Evolutionary conservation across 345 rosid species (phyloP), one percentile per base, ranked within the genome.

Genomic region (Brassica carinata): DNA sequence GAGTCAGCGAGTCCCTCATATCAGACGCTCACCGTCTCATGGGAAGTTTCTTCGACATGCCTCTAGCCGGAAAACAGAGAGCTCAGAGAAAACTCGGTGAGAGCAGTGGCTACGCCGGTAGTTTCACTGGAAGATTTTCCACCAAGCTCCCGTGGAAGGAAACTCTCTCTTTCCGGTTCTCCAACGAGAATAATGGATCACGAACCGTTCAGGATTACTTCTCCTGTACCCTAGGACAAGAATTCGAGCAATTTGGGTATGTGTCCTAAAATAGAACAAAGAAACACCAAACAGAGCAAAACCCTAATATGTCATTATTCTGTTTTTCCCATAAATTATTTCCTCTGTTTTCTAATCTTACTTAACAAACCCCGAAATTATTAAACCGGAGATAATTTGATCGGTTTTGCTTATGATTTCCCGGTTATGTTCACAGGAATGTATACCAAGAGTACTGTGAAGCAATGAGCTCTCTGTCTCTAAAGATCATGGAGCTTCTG

Each of bases 141-240:
- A 87, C 92, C 36, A 93, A 92, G 81, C 94, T 96, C 14, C 99
- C 99, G 0, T 96, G 99, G 98, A 96, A 96, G 79, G 99, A 96
- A 83, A 96, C 98, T 0, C 92, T 96, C 18, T 96, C 99, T 67
- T 88, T 96, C 74, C 74, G 86, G 19, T 89, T 82, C 79, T 87
- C 87, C 1, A 90, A 89, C 11, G 90, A 86, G 61, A 40, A 80
- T 17, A 79, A 64, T 61, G 79, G 85, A 3, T 72, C 88, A 3
- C 84, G 84, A 57, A 48, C 85, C 4, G 93, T 96, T 23, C 76
- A 89, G 66, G 87, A 90, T 3, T 96, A 93, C 67, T 81, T 92
- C 40, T 70, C 75, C 3, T 65, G 79, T 69, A 85, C 86, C 86
- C 84, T 93, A 90, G 99, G 99, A 58, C 82, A 82, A 26, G 87